These are phyloP conservation scores for Beauveria medogensis DNA, from an alignment of 2,329 filamentous ascomycete genomes.

Conservation along the genomic window DNA sequence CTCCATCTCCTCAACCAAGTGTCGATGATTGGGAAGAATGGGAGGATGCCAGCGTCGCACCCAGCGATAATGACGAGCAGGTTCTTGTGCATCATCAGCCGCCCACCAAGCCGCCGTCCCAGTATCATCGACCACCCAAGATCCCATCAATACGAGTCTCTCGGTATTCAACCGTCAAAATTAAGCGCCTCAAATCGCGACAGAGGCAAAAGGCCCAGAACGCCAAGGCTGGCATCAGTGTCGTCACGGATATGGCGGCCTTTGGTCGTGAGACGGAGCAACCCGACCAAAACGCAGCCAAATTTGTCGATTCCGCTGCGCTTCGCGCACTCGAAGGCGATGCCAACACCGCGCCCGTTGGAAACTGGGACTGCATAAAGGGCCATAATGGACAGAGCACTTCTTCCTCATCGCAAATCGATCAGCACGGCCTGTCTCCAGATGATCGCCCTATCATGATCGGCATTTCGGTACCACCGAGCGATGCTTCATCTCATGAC, in stretches of 20 bases:
- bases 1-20: constrained; percentile 10
- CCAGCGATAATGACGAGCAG: constrained; percentile 31
- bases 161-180: constrained; percentile 31
- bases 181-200: constrained; percentile 47
- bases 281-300: constrained; percentile 27
- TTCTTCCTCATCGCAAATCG: constrained; percentile 19
- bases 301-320: constrained; percentile 52
- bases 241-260: constrained; percentile 61
- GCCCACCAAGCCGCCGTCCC: background rate
- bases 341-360: constrained; percentile 44
- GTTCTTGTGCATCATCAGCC: constrained; percentile 18
- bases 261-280: constrained; percentile 32
- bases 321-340: constrained; percentile 52
- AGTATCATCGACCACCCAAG: constrained; percentile 9
- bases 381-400: constrained; percentile 27
- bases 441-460: constrained; percentile 66
- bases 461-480: constrained; percentile 56
- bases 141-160: constrained; percentile 18
- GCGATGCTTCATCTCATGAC: constrained; percentile 14
- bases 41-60: constrained; percentile 41
- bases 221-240: constrained; percentile 53
- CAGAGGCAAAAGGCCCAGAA: constrained; percentile 54
- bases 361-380: constrained; percentile 50
- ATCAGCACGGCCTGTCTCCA: constrained; percentile 50
- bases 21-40: constrained; percentile 46